Evolutionary conservation across 2,329 filamentous ascomycete species (phyloP), one percentile per base, ranked within the genome.

Genomic region (Akanthomyces muscarius): DNA sequence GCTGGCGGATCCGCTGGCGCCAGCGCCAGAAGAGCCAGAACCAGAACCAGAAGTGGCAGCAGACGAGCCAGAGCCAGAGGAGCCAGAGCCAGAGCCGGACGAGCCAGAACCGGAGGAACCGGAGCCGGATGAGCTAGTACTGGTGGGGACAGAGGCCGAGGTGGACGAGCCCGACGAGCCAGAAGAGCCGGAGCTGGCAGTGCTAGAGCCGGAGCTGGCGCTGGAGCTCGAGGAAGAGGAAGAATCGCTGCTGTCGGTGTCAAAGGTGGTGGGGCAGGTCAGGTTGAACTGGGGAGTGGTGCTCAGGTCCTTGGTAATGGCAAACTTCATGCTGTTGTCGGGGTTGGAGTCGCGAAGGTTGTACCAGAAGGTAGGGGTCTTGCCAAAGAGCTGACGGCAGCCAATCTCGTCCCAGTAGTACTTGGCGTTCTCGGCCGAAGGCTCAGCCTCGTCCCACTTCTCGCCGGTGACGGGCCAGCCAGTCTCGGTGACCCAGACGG

Each of bases 401-500:
- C 81, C 87, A 65, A 89, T 76, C 44, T 82, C 76, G 58, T 81
- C 75, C 85, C 86, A 90, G 80, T 86, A 90, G 66, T 77, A 79
- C 77, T 86, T 80, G 65, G 86, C 84, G 71, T 89, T 89, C 38
- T 77, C 73, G 36, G 82, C 73, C 66, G 78, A 83, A 55, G 87
- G 72, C 11, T 81, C 79, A 60, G 83, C 86, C 72, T 81, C 68
- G 59, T 85, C 84, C 74, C 80, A 82, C 57, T 77, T 76, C 13
- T 77, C 71, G 45, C 87, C 87, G 42, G 72, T 75, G 56, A 79
- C 77, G 57, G 87, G 87, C 86, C 86, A 89, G 69, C 87, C 86
- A 14, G 84, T 87, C 80, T 89, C 86, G 23, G 84, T 86, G 53
- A 87, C 77, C 81, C 85, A 86, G 69, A 87, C 79, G 65, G 79